Conservation (phyloP, 768 basidiomycete genomes). For the Psilocybe tampanensis region DNA sequence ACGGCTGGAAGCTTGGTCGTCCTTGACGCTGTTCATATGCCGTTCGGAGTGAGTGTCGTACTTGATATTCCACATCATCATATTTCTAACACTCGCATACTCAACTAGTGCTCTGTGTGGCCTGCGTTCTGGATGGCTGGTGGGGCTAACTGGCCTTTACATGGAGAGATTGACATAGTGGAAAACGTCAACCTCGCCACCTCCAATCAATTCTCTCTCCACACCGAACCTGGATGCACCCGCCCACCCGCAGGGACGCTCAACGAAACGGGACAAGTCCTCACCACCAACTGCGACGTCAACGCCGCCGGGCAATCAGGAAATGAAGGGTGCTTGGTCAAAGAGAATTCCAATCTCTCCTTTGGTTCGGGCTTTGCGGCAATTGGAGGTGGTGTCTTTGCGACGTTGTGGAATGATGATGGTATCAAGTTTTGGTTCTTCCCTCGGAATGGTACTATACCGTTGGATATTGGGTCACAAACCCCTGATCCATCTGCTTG, state of each 20-base stretch:
- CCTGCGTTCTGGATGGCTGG: constrained; percentile 3
- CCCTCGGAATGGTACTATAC: neutral
- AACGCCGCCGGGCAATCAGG: neutral
- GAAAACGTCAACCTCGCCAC: constrained; percentile 1
- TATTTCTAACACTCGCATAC: neutral
- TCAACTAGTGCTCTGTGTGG: neutral
- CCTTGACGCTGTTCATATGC: constrained; percentile 16
- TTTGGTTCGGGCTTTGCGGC: constrained; percentile 4
- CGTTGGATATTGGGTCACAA: neutral
- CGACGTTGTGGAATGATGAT: constrained; percentile 7
- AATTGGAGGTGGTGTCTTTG: constrained; percentile 7
- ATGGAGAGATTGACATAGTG: constrained; percentile 5
- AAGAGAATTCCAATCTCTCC: neutral
- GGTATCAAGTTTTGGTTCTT: constrained; percentile 14
- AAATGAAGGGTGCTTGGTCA: neutral
- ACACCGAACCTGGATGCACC: neutral
- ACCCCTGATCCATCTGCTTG: constrained; percentile 3
- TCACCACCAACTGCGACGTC: neutral
- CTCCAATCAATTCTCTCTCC: neutral
- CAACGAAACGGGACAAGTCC: neutral
- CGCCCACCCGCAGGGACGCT: neutral
- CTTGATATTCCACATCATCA: neutral
- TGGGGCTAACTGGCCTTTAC: neutral
- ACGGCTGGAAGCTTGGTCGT: constrained; percentile 14
- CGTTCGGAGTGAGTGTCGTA: constrained; percentile 10